Evolutionary conservation across 1,284 basidiomycete species (phyloP).

Genomic region (Pseudozyma sp.): DNA sequence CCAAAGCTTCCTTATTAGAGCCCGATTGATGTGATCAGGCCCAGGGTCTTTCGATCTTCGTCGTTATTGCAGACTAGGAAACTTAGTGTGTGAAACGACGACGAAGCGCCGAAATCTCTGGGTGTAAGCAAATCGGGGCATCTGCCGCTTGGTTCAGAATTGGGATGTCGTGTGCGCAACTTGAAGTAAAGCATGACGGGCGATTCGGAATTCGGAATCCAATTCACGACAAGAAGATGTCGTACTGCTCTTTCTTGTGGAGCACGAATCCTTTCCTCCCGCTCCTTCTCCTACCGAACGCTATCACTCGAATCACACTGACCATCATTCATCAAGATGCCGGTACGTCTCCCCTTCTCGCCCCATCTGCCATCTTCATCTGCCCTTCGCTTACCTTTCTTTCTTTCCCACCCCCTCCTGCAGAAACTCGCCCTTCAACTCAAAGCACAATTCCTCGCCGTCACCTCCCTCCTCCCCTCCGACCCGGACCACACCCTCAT

Average conservation of each 20-base stretch:
- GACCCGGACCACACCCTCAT: conserved; percentile 61
- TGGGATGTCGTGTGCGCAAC: conserved; percentile 11
- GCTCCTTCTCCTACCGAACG: too few relatives aligned
- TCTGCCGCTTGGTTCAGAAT: background rate
- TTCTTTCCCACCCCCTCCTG: background rate
- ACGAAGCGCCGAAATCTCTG: too few relatives aligned
- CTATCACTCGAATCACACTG: background rate
- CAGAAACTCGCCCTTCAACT: conserved; percentile 61
- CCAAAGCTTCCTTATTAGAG: too few relatives aligned
- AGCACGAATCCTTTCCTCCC: background rate
- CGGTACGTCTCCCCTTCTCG: conserved; percentile 7
- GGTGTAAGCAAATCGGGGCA: too few relatives aligned
- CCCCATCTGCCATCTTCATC: background rate
- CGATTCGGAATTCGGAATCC: background rate
- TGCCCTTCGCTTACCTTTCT: background rate
- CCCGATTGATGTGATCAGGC: too few relatives aligned
- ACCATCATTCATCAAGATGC: conserved; percentile 8
- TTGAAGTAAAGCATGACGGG: conserved; percentile 10
- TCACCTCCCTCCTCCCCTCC: conserved; percentile 53
- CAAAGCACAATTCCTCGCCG: conserved; percentile 59
- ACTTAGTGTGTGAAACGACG: too few relatives aligned
- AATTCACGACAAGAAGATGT: conserved; percentile 4
- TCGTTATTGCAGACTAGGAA: too few relatives aligned
- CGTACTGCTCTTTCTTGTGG: conserved; percentile 2
- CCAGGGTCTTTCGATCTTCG: too few relatives aligned